A percentile compares a stretch with the other conserved stretches of the same genome.
These are phyloP conservation scores for Penicillium thymicola DNA, from an alignment of 2,329 filamentous ascomycete species.

Conservation along the genomic window DNA sequence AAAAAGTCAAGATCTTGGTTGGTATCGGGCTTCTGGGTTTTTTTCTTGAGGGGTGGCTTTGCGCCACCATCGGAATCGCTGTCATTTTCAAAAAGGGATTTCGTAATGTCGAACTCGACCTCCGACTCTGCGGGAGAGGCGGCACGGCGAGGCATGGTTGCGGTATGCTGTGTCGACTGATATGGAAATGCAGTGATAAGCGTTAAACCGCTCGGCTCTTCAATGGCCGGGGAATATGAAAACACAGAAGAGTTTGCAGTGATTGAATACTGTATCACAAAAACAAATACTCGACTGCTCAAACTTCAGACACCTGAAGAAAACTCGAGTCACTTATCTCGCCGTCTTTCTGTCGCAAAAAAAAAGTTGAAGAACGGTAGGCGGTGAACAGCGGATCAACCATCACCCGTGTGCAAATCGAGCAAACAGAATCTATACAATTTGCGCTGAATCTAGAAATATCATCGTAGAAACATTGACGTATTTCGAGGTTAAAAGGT, in stretches of 20 bases:
- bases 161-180: constrained; percentile 9
- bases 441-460: background rate
- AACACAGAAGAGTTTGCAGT: background rate
- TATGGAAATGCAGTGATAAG: constrained; percentile 12
- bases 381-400: constrained; percentile 16
- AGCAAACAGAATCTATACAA: constrained; percentile 21
- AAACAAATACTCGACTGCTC: constrained; percentile 1
- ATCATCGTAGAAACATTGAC: background rate
- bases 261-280: background rate
- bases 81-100: constrained; percentile 65
- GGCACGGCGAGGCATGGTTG: constrained; percentile 66
- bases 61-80: constrained; percentile 46
- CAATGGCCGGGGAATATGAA: background rate
- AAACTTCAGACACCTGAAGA: constrained; percentile 8
- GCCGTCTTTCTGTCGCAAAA: constrained; percentile 14
- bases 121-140: constrained; percentile 82
- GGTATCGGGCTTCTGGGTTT: constrained; percentile 30
- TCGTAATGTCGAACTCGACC: constrained; percentile 85
- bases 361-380: constrained; percentile 19
- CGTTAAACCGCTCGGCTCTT: constrained; percentile 6
- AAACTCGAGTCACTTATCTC: constrained; percentile 10
- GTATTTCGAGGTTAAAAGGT: background rate
- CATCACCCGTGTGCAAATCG: constrained; percentile 18
- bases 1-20: constrained; percentile 52
- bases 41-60: constrained; percentile 51